Evolutionary conservation across 352 stramenopile genomes (phyloP).

Genomic region (Pythium aquatile): DNA sequence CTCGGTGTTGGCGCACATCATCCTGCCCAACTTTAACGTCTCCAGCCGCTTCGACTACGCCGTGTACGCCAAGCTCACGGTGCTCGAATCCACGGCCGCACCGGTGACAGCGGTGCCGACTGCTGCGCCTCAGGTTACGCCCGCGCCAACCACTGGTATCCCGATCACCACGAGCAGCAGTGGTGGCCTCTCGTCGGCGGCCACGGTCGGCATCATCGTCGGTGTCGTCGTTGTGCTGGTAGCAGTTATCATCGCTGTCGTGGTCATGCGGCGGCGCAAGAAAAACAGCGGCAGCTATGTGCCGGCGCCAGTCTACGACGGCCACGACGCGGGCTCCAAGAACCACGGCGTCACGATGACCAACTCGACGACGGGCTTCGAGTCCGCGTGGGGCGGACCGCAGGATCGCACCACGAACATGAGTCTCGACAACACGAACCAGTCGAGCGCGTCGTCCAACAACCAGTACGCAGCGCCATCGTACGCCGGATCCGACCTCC

Average conservation of each 20-base stretch:
- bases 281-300: conserved; percentile 31
- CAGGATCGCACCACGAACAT: conserved; percentile 15
- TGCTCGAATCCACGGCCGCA: conserved; percentile 1
- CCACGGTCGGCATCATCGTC: conserved; percentile 61
- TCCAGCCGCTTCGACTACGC: conserved; percentile 30
- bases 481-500: conserved; percentile 3
- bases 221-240: conserved; percentile 47
- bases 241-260: conserved; percentile 37
- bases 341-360: conserved; percentile 25
- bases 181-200: conserved; percentile 39
- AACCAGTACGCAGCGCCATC: conserved; percentile 23
- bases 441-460: conserved; percentile 37
- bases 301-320: conserved; percentile 49
- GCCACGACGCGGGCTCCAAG: conserved; percentile 8
- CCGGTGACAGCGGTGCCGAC: conserved; percentile 11
- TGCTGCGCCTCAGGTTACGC: not conserved
- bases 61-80: conserved; percentile 26
- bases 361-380: conserved; percentile 31
- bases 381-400: conserved; percentile 27
- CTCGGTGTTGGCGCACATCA: conserved; percentile 35
- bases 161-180: conserved; percentile 14
- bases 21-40: conserved; percentile 25
- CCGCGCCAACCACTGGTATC: conserved; percentile 4
- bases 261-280: conserved; percentile 39
- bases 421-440: conserved; percentile 38